phyloP scores from a whole-genome alignment of 1,284 basidiomycete species.

The Sparassis latifolia region DNA sequence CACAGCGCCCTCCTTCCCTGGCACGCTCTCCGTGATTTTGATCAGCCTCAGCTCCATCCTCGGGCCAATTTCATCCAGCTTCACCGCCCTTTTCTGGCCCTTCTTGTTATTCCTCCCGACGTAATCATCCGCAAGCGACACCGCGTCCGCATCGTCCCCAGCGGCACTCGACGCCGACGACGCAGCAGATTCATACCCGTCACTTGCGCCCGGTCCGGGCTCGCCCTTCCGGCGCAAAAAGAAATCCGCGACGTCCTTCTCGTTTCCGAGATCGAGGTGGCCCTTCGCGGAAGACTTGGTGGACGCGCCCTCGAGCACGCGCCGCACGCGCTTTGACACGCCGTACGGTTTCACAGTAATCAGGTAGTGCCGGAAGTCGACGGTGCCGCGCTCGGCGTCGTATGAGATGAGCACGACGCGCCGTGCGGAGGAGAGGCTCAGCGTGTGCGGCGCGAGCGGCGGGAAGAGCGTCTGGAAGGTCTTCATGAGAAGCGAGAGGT shows the following conservation, averaged over 20 bases:
- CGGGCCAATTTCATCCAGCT: slow-evolving; percentile 92
- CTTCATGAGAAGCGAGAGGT: slow-evolving; percentile 73
- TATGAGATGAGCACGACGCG: slow-evolving; percentile 93
- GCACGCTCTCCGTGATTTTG: slow-evolving; percentile 93
- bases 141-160: slow-evolving; percentile 76
- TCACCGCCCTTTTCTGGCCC: slow-evolving; percentile 86
- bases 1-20: slow-evolving; percentile 83
- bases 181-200: slow-evolving; percentile 81
- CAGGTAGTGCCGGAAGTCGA: slow-evolving; percentile 93
- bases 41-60: slow-evolving; percentile 89
- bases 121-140: slow-evolving; percentile 88
- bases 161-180: slow-evolving; percentile 73
- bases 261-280: slow-evolving; percentile 74
- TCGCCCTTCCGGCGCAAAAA: slow-evolving; percentile 71
- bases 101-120: slow-evolving; percentile 92
- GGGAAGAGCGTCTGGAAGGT: slow-evolving; percentile 88
- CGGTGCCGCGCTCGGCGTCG: slow-evolving; percentile 78
- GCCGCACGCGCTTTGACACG: slow-evolving; percentile 87
- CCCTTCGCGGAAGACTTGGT: slow-evolving; percentile 29
- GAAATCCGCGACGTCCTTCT: slow-evolving; percentile 95
- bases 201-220: slow-evolving; percentile 53
- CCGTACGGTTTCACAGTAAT: slow-evolving; percentile 96
- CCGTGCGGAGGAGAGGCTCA: slow-evolving; percentile 79
- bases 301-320: slow-evolving; percentile 71
- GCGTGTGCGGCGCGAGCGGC: slow-evolving; percentile 72